Base-by-base conservation (phyloP, 768 basidiomycete genomes). In the Hericium rajendrae region DNA sequence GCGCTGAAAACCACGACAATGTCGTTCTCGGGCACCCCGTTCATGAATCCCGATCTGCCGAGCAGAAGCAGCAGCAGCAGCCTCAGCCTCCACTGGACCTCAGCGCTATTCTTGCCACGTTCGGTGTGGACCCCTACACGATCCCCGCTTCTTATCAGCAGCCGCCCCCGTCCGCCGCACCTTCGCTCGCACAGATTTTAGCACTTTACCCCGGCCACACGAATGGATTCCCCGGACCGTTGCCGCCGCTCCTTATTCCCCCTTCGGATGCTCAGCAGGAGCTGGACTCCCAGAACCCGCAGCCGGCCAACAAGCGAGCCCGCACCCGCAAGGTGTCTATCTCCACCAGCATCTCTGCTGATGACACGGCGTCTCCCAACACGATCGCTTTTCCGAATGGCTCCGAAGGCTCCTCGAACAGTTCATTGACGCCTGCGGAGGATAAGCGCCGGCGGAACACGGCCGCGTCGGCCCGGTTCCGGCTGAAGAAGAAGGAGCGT, bases 391-490 rank as follows among this genome's bases (percentile, higher is more conserved):
- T 32, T 53, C 22, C 18, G 60, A 55, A 43, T 50, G 51, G 26
- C 63, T 65, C 26, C 1, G 52, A 4, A 22, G 20, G 53, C 41
- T 68, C 53, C 38, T 69, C 69, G 6, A 54, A 46, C 8, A 46
- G n/a, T 20, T n/a, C 72, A 0, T 20, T 83, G 2, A 79, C 79
- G 6, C 74, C 85, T 5, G 70, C 85, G 0, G 93, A 95, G 70
- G 93, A 95, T 71, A 95, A 95, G 68, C 85, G 93, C n/a, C 80
- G 92, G 57, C 76, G 93, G 49, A 97, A 97, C 69, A 97, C 93
- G 0, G 91, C 91, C 1, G 93, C 93, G 0, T 91, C 88, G 54
- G 93, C 93, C 37, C 88, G 93, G 8, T 97, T 97, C 78, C 81
- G 93, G 58, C 71, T 92, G 66, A 97, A 95, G 80, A 97, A 97